phyloP scores from a whole-genome alignment of 495 filamentous ascomycete genomes.

The Apiosordaria backusii region DNA sequence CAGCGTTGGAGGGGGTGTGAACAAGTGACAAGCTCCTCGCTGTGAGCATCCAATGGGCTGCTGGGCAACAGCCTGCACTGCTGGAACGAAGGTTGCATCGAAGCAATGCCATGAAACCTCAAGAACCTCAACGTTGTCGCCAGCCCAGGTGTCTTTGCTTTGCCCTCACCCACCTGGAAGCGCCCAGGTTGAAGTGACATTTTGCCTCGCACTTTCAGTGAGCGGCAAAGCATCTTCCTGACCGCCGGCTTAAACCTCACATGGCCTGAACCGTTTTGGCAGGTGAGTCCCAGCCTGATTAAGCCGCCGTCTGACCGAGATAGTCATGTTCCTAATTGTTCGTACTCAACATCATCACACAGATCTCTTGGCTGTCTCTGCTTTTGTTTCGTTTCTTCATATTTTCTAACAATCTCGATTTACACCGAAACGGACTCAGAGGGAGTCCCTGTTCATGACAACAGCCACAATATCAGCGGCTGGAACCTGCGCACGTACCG shows the following conservation, averaged over 20 bases:
- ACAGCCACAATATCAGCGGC: background rate
- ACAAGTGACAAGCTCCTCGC: background rate
- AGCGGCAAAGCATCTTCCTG: background rate
- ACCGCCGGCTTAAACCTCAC: background rate
- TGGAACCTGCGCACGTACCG: slow-evolving; percentile 2
- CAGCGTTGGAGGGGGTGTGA: background rate
- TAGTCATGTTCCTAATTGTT: background rate
- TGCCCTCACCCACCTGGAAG: background rate
- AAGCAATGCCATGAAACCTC: slow-evolving; percentile 18
- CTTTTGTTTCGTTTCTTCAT: background rate
- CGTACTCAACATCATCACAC: background rate
- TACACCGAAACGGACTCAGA: background rate
- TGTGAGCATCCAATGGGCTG: background rate
- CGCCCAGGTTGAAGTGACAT: background rate
- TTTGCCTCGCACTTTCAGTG: background rate
- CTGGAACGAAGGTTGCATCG: slow-evolving; percentile 7
- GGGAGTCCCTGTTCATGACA: background rate
- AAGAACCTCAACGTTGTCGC: background rate
- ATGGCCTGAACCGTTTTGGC: too few relatives aligned
- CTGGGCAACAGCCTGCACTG: background rate
- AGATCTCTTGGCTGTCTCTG: background rate
- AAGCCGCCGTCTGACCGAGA: too few relatives aligned
- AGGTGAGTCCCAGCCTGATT: too few relatives aligned
- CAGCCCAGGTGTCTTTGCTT: background rate
- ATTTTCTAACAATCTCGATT: background rate